Conservation (phyloP, 257 asterid genomes). For the Capsicum pubescens region DNA sequence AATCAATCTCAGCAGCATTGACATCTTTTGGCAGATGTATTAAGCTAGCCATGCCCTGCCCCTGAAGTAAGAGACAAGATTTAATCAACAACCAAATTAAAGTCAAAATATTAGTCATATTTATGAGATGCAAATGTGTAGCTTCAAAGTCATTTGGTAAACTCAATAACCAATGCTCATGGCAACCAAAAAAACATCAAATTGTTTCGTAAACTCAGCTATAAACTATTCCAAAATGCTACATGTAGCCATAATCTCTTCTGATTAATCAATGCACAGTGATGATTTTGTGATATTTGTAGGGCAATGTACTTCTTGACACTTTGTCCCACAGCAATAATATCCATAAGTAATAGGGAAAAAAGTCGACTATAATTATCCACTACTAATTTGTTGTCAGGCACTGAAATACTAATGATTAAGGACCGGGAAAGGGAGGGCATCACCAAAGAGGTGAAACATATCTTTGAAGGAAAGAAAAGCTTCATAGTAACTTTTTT, state of each 20-base stretch:
- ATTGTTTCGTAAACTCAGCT: background rate
- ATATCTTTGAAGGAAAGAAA: conserved; percentile 7
- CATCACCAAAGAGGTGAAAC: conserved; percentile 4
- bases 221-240: background rate
- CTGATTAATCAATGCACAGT: conserved; percentile 6
- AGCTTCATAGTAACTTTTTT: background rate
- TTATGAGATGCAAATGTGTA: conserved; percentile 12
- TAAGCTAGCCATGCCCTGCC: conserved; percentile 90
- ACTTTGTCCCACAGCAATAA: no score
- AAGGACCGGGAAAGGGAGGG: background rate
- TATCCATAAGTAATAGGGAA: no score
- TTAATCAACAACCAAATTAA: conserved; percentile 3
- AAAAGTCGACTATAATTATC: background rate
- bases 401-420: background rate
- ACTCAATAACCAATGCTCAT: background rate
- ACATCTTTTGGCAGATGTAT: conserved; percentile 68
- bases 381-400: background rate
- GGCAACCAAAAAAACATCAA: background rate
- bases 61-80: conserved; percentile 48
- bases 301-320: no score
- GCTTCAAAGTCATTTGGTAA: background rate
- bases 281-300: background rate
- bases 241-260: background rate
- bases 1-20: conserved; percentile 73
- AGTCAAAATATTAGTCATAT: background rate